Evolutionary conservation across 2,329 filamentous ascomycete species (phyloP).

Genomic region (Diaporthe eres): DNA sequence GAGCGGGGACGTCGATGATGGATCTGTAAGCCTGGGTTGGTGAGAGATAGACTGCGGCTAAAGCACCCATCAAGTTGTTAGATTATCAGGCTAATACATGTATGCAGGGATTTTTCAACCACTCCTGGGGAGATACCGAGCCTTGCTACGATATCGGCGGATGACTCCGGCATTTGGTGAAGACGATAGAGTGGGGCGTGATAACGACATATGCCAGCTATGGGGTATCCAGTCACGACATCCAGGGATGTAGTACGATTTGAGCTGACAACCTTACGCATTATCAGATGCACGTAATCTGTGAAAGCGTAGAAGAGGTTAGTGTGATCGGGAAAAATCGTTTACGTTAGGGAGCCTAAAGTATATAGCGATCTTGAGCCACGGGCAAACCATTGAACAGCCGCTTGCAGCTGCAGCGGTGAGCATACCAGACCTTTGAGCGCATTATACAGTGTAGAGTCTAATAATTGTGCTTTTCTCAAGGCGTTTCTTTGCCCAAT

Average conservation of each 20-base stretch:
- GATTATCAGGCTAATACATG: not conserved
- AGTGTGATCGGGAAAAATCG: not conserved
- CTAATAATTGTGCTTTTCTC: not conserved
- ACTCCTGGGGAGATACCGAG: not conserved
- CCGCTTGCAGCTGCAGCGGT: not conserved
- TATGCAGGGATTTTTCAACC: not conserved
- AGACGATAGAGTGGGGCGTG: conserved; percentile 5
- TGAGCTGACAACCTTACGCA: not conserved
- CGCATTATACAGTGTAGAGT: too few species aligned
- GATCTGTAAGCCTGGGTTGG: not conserved
- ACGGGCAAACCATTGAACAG: not conserved
- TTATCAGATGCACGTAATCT: not conserved
- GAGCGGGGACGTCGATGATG: not conserved
- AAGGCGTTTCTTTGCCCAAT: not conserved
- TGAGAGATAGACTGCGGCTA: not conserved
- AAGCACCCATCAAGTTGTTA: not conserved
- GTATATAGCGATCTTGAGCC: not conserved
- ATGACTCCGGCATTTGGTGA: not conserved
- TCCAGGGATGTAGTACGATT: not conserved
- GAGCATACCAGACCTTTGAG: not conserved
- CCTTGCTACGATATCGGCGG: not conserved
- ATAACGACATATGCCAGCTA: not conserved
- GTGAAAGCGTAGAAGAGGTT: not conserved
- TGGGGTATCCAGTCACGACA: not conserved
- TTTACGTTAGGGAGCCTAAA: not conserved